These are phyloP conservation scores for Septoria linicola DNA, from an alignment of 2,329 filamentous ascomycete genomes.

Conservation along the genomic window DNA sequence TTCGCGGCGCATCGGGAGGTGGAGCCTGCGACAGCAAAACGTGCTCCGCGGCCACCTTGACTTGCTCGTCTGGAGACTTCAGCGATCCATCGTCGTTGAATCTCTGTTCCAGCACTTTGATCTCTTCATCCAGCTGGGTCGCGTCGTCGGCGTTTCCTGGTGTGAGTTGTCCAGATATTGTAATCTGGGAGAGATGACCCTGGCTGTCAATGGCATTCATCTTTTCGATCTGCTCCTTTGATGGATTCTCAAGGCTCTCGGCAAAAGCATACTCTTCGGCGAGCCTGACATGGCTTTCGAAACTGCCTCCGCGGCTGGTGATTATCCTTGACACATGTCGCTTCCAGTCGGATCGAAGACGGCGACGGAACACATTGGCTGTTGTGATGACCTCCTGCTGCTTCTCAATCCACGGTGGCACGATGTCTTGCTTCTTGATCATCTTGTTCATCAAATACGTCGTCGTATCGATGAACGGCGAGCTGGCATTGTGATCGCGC, in stretches of 20 bases:
- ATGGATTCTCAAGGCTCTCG: constrained; percentile 66
- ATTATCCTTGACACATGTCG: constrained; percentile 79
- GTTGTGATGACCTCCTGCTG: constrained; percentile 82
- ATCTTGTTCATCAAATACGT: constrained; percentile 99
- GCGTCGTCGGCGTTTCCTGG: constrained; percentile 20
- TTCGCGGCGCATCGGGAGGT: constrained; percentile 23
- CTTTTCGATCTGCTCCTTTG: constrained; percentile 44
- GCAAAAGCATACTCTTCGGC: constrained; percentile 74
- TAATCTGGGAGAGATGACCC: constrained; percentile 51
- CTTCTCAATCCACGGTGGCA: constrained; percentile 98
- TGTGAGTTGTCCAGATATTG: constrained; percentile 47
- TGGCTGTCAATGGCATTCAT: constrained; percentile 47
- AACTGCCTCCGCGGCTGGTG: constrained; percentile 69
- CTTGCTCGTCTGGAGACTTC: constrained; percentile 25
- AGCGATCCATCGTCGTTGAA: constrained; percentile 33
- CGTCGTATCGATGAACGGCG: constrained; percentile 90
- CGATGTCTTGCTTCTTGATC: constrained; percentile 92
- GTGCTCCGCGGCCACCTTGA: constrained; percentile 21
- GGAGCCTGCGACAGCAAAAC: constrained; percentile 19
- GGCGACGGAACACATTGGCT: constrained; percentile 66
- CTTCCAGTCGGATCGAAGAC: constrained; percentile 81
- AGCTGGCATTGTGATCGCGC: constrained; percentile 76
- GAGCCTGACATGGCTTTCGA: constrained; percentile 69
- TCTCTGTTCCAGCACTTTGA: constrained; percentile 42
- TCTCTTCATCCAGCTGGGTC: constrained; percentile 27